phyloP scores from a whole-genome alignment of 768 basidiomycete species.

The Paxillus rubicundulus region DNA sequence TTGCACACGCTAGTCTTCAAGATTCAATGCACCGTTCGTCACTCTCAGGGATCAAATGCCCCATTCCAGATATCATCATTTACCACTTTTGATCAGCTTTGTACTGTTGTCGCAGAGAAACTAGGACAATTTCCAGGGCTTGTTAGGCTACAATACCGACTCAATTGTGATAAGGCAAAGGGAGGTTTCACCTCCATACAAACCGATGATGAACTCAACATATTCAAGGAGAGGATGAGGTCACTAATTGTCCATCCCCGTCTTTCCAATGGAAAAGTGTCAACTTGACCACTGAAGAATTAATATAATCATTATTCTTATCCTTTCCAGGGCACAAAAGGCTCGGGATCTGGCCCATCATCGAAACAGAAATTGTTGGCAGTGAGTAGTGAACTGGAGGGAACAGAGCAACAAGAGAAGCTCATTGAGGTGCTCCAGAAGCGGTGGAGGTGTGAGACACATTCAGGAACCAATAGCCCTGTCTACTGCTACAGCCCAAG shows the following conservation, averaged over 20 bases:
- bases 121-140: too few relatives aligned
- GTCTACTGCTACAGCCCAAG: not conserved
- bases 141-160: too few relatives aligned
- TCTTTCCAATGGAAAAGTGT: not conserved
- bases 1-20: too few relatives aligned
- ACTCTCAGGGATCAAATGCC: too few relatives aligned
- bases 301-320: not conserved
- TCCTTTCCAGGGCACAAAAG: not conserved
- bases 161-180: not conserved
- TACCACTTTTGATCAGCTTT: too few relatives aligned
- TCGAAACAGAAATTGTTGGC: not conserved
- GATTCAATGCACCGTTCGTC: too few relatives aligned
- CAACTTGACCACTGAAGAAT: not conserved
- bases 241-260: not conserved
- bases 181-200: not conserved
- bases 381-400: not conserved
- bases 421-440: not conserved
- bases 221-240: not conserved
- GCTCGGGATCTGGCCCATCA: not conserved
- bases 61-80: too few relatives aligned
- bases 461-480: not conserved
- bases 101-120: too few relatives aligned
- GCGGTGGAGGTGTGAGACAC: not conserved
- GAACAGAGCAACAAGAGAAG: not conserved
- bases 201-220: not conserved